Evolutionary conservation across 352 stramenopile genomes (phyloP).

Genomic region (Phytophthora pluvialis): DNA sequence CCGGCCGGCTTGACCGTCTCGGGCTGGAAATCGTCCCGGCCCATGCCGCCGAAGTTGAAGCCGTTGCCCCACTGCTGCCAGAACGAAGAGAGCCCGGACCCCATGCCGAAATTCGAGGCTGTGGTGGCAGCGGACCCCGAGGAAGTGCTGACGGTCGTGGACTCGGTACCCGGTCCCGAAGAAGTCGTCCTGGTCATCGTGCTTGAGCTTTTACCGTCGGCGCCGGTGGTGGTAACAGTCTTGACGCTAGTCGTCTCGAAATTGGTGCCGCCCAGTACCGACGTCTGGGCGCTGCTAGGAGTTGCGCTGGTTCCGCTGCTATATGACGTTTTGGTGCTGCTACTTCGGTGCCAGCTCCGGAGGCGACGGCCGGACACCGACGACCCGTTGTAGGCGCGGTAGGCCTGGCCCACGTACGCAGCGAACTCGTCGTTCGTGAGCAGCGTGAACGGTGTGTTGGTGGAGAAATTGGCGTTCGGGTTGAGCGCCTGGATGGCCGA

Average conservation of each 20-base stretch:
- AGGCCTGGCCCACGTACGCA: slow-evolving; percentile 41
- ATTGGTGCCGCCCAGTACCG: slow-evolving; percentile 6
- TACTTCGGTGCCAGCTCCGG: slow-evolving; percentile 30
- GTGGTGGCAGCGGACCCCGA: slow-evolving; percentile 18
- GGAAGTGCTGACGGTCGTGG: slow-evolving; percentile 33
- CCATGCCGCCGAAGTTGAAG: slow-evolving; percentile 30
- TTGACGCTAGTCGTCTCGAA: slow-evolving; percentile 22
- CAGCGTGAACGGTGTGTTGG: slow-evolving; percentile 60
- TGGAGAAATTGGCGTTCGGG: slow-evolving; percentile 54
- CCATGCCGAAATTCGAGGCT: slow-evolving; percentile 25
- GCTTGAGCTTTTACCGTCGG: slow-evolving; percentile 31
- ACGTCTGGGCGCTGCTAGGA: slow-evolving; percentile 9
- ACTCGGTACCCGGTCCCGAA: slow-evolving; percentile 24
- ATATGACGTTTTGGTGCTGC: slow-evolving; percentile 33
- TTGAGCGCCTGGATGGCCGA: slow-evolving; percentile 41
- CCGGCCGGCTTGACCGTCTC: slow-evolving; percentile 35
- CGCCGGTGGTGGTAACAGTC: slow-evolving; percentile 24
- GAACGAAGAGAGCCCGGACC: slow-evolving; percentile 20
- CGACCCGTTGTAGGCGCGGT: slow-evolving; percentile 27
- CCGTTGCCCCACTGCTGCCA: slow-evolving; percentile 39
- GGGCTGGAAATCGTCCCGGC: slow-evolving; percentile 21
- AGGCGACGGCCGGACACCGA: slow-evolving; percentile 21
- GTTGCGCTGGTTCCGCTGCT: slow-evolving; percentile 21
- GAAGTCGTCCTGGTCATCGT: slow-evolving; percentile 33
- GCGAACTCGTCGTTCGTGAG: slow-evolving; percentile 62